Evolutionary conservation across 2,329 filamentous ascomycete species (phyloP), one percentile per base, ranked within the genome.

Genomic region (Polytolypa hystricis): DNA sequence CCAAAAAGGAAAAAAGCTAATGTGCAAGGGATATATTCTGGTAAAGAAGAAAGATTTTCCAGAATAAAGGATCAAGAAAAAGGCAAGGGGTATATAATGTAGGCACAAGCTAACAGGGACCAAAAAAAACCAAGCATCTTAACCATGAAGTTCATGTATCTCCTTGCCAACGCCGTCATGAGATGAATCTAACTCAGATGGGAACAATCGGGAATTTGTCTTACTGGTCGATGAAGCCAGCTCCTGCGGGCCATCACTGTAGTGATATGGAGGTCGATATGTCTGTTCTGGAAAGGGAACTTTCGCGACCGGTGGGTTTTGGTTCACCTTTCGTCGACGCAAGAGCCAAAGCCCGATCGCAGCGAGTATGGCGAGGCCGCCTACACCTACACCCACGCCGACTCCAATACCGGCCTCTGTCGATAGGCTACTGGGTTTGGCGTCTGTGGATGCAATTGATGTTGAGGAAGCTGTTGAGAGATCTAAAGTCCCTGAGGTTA

Each of bases 331-430:
- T n/a, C 17, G 30, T 17, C 30, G 30, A 9, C 30, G 30, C 12
- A 16, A 20, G 30, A 33, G 17, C n/a, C 12, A 20, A 11, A 33
- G 30, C 5, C 10, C 10, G 8, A 33, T 33, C 17, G 30, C 12
- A 16, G 11, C 30, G 9, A 33, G 14, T 17, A 33, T 33, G 14
- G 30, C 30, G 17, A 33, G 12, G 5, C 30, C 30, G 10, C 30
- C 30, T 9, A 33, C 30, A 5, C 30, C 30, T 4, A 39, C 18
- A 10, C 20, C 25, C 9, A 35, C 33, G 11, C 33, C 33, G 10
- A 35, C 15, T 10, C 18, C 39, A 14, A 41, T 41, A 9, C 39
- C 39, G 12, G 39, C 39, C 16, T 14, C 20, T 28, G 39, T 33
- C 30, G 29, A 38, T 37, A 16, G 21, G 23, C 17, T 23, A 20